Base-by-base conservation (phyloP, 1,284 basidiomycete genomes). In the Melampsora americana region DNA sequence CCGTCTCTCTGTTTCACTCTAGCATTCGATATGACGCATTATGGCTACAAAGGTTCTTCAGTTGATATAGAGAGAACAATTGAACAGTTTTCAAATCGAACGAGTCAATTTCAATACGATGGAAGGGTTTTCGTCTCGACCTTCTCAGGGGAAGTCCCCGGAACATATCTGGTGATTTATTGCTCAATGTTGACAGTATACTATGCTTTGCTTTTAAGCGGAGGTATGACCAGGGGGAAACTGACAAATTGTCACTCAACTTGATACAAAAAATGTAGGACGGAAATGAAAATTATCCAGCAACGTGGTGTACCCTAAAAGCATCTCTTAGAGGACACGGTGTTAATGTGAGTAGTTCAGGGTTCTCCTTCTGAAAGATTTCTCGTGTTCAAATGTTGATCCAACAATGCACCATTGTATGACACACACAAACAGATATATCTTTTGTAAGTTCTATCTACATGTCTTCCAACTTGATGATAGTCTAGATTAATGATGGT, bases 1-100 rank as follows among this genome's bases (percentile, higher is more conserved):
- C 3, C 7, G 18, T 26, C 23, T 53, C 7, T 5, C 23, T 53
- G 16, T 53, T 16, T 4, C 23, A 12, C 23, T 20, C 16, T 35
- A 74, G 71, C 71, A 42, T 74, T 74, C 28, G 71, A 74, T 61
- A 74, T 74, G 71, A 59, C 42, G 7, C 67, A 74, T 56, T 74
- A 66, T 59, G 71, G 60, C 9, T 74, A 74, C 28, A 16, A 26
- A 35, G 71, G 64, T 7, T 74, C 71, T 35, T 66, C 71, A 60
- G 59, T 46, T 66, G 71, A 67, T 66, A 67, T 74, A 39, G 12
- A 42, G 35, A 48, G 42, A 28, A 65, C 42, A 26, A 42, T 74
- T 5, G 12, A 42, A 28, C 46, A 74, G 44, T 74, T 74, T 61
- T 2, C 71, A 44, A 74, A 66, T 14, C 71, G 65, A 20, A 48